Evolutionary conservation across 352 stramenopile genomes (phyloP), one percentile per base, ranked within the genome.

Genomic region (Globisporangium heterothallicum): DNA sequence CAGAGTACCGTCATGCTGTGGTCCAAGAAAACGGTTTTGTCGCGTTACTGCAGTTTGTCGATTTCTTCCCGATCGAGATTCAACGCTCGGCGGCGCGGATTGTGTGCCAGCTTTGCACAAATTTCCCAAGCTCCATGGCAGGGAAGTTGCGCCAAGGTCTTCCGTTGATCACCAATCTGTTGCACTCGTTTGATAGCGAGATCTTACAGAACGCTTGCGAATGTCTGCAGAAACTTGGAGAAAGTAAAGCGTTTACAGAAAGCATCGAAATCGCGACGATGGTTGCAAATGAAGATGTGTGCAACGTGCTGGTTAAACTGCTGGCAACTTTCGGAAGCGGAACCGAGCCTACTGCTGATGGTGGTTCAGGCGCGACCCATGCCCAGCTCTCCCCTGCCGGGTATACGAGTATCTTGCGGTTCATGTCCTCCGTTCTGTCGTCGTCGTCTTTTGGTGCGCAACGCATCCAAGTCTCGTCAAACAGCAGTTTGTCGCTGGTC

Each of bases 51-150:
- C 78, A 92, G 68, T 88, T 86, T 52, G 61, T 92, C 9, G 80
- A 92, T 49, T 92, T 92, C 52, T 92, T 92, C 50, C 73, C 77
- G 14, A 56, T 88, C 34, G 78, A 86, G 43, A 86, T 83, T 29
- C 80, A 92, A 49, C 80, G 78, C 12, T 72, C 69, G 4, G 78
- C 75, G 4, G 76, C 71, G 2, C 64, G 66, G 0, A 75, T 88
- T 18, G 77, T 85, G 8, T 64, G 64, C 0, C 61, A 78, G 25
- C 46, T 88, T 13, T 87, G 77, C 42, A 74, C 58, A 0, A 63
- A 82, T 27, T 70, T 84, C 25, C 58, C 66, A 0, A 25, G 60
- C 2, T 48, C 61, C 0, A 49, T 73, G 43, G 44, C 54, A 18
- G 50, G 22, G 1, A 61, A 78, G 30, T 19, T 88, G n/a, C 46